phyloP scores from a whole-genome alignment of 1,284 basidiomycete species.

The Microbotryum silenes-acaulis region DNA sequence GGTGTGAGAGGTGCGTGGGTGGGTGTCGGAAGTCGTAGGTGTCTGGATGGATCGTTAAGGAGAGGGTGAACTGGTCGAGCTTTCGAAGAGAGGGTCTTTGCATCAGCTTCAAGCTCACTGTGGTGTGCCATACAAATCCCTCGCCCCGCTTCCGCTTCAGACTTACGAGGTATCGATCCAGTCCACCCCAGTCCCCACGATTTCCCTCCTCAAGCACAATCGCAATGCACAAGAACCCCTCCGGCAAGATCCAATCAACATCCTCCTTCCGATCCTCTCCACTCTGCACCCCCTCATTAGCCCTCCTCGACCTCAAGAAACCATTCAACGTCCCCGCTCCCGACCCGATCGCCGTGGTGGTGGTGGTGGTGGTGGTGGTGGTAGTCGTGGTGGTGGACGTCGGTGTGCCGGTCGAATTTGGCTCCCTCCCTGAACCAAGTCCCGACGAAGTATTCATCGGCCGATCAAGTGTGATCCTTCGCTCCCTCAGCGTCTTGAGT shows the following conservation, averaged over 20 bases:
- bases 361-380: background rate
- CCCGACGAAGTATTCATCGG: no score
- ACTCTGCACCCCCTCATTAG: background rate
- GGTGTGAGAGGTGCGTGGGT: conserved; percentile 13
- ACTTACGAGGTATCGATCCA: conserved; percentile 6
- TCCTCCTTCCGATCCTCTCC: conserved; percentile 31
- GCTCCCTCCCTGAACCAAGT: no score
- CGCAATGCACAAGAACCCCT: conserved; percentile 56
- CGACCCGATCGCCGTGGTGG: conserved; percentile 28
- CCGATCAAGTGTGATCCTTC: conserved; percentile 49
- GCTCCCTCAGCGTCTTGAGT: conserved; percentile 50
- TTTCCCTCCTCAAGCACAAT: conserved; percentile 55
- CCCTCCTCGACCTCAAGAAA: conserved; percentile 4
- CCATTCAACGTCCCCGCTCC: conserved; percentile 7
- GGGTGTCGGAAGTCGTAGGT: conserved; percentile 37
- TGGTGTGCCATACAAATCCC: background rate
- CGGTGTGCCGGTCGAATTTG: no score
- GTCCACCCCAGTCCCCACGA: conserved; percentile 14
- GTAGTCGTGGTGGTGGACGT: background rate
- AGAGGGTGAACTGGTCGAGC: conserved; percentile 70
- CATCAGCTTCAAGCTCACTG: no score
- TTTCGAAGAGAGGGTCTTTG: conserved; percentile 40
- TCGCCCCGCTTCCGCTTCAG: background rate
- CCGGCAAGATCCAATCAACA: conserved; percentile 53
- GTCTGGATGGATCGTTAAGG: conserved; percentile 47